Evolutionary conservation across 2,329 filamentous ascomycete genomes (phyloP).

Genomic region (Talaromyces sp.): DNA sequence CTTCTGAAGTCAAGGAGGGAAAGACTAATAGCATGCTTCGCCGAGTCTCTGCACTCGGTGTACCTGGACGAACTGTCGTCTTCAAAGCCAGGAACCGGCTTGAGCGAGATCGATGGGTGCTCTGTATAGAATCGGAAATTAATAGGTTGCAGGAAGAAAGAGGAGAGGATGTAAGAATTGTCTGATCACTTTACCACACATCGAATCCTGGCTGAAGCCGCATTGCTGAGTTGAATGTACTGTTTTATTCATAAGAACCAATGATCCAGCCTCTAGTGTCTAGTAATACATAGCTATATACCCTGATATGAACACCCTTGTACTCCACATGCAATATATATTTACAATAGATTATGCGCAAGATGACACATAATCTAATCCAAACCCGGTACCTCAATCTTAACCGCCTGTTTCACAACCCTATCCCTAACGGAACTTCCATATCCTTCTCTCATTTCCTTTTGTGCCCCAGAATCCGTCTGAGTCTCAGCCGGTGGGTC

Average conservation of each 20-base stretch:
- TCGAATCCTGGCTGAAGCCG: too few relatives aligned
- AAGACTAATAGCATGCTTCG: constrained; percentile 49
- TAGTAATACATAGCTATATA: constrained; percentile 23
- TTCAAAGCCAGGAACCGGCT: constrained; percentile 63
- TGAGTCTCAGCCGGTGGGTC: constrained; percentile 29
- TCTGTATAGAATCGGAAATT: constrained; percentile 64
- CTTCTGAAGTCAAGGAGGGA: constrained; percentile 38
- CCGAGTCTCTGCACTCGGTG: constrained; percentile 59
- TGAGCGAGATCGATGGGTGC: constrained; percentile 66
- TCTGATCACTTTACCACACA: constrained; percentile 19
- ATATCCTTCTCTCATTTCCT: constrained; percentile 27
- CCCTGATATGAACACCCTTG: not conserved
- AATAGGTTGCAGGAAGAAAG: constrained; percentile 52
- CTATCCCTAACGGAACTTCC: constrained; percentile 33
- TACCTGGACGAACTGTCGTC: constrained; percentile 60
- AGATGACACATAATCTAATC: constrained; percentile 11
- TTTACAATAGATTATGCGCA: constrained; percentile 4
- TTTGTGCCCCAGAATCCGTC: constrained; percentile 24
- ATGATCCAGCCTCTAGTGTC: not conserved
- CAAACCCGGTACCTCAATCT: constrained; percentile 31
- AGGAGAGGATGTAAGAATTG: constrained; percentile 50
- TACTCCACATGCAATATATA: constrained; percentile 13
- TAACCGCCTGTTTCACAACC: constrained; percentile 36
- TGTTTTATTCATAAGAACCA: not conserved
- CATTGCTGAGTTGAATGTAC: not conserved